These are phyloP conservation scores for Phytopythium litorale DNA, from an alignment of 352 stramenopile genomes.

Conservation along the genomic window DNA sequence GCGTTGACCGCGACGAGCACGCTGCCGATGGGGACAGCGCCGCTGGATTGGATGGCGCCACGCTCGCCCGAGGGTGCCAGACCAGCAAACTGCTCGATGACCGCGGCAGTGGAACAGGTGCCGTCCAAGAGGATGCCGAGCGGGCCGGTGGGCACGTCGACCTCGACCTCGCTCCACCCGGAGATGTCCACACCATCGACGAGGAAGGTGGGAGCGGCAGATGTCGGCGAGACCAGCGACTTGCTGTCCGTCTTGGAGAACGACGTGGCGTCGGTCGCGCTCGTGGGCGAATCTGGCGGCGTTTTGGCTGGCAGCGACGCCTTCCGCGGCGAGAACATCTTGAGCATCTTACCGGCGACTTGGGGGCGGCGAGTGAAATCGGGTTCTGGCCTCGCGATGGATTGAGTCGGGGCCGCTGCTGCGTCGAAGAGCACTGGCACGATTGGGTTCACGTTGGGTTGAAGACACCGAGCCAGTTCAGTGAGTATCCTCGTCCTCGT, in stretches of 20 bases:
- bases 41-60: conserved; percentile 45
- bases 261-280: conserved; percentile 5
- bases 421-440: background rate
- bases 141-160: conserved; percentile 43
- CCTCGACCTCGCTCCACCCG: conserved; percentile 21
- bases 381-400: background rate
- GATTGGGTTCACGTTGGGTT: background rate
- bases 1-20: conserved; percentile 66
- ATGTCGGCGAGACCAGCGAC: background rate
- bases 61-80: conserved; percentile 22
- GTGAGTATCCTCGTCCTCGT: background rate
- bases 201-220: conserved; percentile 1
- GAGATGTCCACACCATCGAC: conserved; percentile 25
- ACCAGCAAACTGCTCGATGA: conserved; percentile 54
- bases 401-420: background rate
- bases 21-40: conserved; percentile 32
- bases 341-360: conserved; percentile 12
- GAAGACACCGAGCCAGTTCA: background rate
- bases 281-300: conserved; percentile 11
- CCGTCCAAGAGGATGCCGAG: conserved; percentile 63
- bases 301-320: conserved; percentile 1
- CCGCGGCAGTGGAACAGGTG: conserved; percentile 23
- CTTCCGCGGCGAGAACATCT: conserved; percentile 21
- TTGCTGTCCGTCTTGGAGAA: conserved; percentile 16
- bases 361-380: background rate